Base-by-base conservation (phyloP, 192 early-diverging fungal species). In the Coemansia brasiliensis region DNA sequence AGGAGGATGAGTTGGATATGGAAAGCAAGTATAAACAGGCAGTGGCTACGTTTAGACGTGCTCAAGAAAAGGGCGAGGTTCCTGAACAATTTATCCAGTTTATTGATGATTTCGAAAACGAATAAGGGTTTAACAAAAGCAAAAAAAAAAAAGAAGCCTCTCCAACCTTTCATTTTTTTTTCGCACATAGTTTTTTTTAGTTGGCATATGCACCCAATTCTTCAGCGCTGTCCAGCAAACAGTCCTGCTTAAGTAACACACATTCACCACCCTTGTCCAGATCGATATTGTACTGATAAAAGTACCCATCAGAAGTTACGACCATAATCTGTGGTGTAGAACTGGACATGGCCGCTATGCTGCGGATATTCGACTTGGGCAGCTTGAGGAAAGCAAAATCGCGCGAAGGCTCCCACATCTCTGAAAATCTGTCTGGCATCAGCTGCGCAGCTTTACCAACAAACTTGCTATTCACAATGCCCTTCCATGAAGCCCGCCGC, bases 381-480 rank as follows among this genome's bases (percentile, higher is more conserved):
- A 98, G 71, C 70, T 94, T 95, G 21, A 94, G 84, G 55, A 88
- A 91, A 7, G 93, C 94, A 81, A 96, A 99, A 69, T 99, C 93
- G 8, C 97, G 82, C 44, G 89, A 80, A 4, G 95, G 95, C 73
- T 98, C 95, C 89, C 90, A 96, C 50, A 98, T 93, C 55, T 96
- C 94, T 4, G 94, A 92, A 1, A 93, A 59, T 37, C 81, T 79
- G 58, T 92, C 89, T 5, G 96, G 96, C 40, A 98, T 83, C 59
- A 93, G 87, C 53, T 90, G 91, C 21, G 89, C 87, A 10, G 94
- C 88, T 52, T 86, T 89, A 20, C 88, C 89, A 13, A 92, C 88
- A 42, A 92, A 48, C 59, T 84, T 87, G 55, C 83, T 82, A 56
- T 69, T 74, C 17, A 77, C 69, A 3, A 82, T 17, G 46, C 70